Conservation (phyloP, 208 protist genomes). For the Leishmania turanica region DNA sequence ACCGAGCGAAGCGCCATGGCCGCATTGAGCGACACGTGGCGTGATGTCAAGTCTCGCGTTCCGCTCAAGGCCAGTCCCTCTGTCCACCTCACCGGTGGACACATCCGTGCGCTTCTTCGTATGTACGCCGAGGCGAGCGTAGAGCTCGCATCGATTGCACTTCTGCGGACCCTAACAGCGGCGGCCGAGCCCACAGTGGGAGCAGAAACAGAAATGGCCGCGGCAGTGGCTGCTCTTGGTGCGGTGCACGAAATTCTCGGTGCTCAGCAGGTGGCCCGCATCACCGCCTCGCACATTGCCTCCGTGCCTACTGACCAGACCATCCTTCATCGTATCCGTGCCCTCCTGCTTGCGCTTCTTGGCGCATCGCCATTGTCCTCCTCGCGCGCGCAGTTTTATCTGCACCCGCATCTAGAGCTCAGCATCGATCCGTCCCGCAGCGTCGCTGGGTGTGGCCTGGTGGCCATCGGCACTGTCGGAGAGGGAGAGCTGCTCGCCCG, state of each 20-base stretch:
- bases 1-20: background rate
- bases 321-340: background rate
- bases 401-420: constrained; percentile 39
- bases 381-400: background rate
- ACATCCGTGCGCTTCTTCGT: background rate
- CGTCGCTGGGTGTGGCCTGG: constrained; percentile 42
- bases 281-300: constrained; percentile 4
- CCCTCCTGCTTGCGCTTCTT: constrained; percentile 11
- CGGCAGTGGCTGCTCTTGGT: background rate
- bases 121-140: constrained; percentile 11
- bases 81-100: background rate
- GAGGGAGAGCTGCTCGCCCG: constrained; percentile 44
- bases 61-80: background rate
- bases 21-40: background rate
- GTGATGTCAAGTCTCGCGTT: background rate
- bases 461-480: constrained; percentile 32
- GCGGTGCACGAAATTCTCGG: background rate
- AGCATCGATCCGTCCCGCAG: constrained; percentile 32
- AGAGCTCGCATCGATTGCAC: background rate
- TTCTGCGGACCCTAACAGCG: constrained; percentile 6
- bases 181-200: background rate
- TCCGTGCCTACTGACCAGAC: background rate
- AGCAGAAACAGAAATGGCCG: background rate
- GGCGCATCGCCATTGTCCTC: background rate
- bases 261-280: constrained; percentile 10